Conservation (phyloP, 2,329 filamentous ascomycete species). For the Exophiala dermatitidis region DNA sequence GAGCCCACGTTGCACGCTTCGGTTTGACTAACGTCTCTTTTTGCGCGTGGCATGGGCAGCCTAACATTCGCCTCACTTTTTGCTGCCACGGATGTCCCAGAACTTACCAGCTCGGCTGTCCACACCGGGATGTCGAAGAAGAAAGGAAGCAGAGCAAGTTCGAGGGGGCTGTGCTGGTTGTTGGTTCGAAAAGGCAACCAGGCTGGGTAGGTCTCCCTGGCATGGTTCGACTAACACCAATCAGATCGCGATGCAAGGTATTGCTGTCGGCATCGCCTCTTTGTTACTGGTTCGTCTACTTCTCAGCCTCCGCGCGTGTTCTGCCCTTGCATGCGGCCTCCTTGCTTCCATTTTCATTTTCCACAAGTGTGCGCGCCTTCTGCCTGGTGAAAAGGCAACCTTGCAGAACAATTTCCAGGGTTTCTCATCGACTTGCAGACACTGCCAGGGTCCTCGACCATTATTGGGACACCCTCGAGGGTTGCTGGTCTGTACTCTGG, state of each 20-base stretch:
- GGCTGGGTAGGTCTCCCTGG: neutral
- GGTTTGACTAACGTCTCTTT: neutral
- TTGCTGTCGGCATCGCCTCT: neutral
- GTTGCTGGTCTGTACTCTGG: too few species aligned
- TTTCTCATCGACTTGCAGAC: neutral
- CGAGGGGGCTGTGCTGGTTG: neutral
- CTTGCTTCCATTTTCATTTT: neutral
- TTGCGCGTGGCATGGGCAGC: neutral
- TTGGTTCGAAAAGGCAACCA: slow-evolving; percentile 6
- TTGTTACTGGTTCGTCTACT: neutral
- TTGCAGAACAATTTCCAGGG: neutral
- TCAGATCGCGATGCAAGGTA: neutral
- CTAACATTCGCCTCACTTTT: neutral
- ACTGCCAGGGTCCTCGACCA: neutral
- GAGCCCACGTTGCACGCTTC: neutral
- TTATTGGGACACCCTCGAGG: too few species aligned
- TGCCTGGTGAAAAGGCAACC: slow-evolving; percentile 1
- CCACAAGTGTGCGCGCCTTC: neutral
- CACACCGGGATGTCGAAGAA: neutral
- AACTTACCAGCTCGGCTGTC: neutral
- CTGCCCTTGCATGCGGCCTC: neutral
- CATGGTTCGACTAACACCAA: neutral
- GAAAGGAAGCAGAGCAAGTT: neutral
- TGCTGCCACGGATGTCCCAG: neutral
- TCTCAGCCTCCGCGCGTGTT: neutral